phyloP scores from a whole-genome alignment of 441 rosid genomes.

The Aleurites moluccanus region DNA sequence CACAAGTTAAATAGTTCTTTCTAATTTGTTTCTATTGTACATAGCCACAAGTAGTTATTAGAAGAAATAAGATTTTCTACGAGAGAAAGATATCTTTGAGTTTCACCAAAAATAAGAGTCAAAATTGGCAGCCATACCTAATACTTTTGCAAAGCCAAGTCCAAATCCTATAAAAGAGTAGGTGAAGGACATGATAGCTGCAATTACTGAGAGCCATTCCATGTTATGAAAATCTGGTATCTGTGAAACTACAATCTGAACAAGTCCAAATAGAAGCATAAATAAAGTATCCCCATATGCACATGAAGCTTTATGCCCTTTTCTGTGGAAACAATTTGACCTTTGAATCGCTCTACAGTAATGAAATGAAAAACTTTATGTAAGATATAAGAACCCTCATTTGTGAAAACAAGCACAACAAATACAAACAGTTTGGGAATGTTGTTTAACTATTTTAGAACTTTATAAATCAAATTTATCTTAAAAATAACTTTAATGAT shows the following conservation, averaged over 20 bases:
- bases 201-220: conserved; percentile 56
- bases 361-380: not conserved
- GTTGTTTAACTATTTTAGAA: no score
- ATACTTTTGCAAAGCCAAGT: conserved; percentile 53
- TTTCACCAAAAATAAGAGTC: not conserved
- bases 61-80: no score
- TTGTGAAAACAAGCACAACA: no score
- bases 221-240: conserved; percentile 59
- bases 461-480: no score
- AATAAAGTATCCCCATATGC: conserved; percentile 29
- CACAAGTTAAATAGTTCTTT: no score
- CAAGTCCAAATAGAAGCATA: conserved; percentile 51
- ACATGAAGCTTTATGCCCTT: conserved; percentile 51
- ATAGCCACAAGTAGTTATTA: no score
- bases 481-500: no score
- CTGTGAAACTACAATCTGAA: conserved; percentile 52
- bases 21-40: no score
- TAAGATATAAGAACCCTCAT: no score
- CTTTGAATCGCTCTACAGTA: conserved; percentile 46
- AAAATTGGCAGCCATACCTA: conserved; percentile 31
- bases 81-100: no score
- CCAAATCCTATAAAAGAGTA: conserved; percentile 58
- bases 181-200: conserved; percentile 63
- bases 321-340: conserved; percentile 54
- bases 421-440: no score